Evolutionary conservation across 1,284 basidiomycete species (phyloP).

Genomic region (Leccinum solheimii): DNA sequence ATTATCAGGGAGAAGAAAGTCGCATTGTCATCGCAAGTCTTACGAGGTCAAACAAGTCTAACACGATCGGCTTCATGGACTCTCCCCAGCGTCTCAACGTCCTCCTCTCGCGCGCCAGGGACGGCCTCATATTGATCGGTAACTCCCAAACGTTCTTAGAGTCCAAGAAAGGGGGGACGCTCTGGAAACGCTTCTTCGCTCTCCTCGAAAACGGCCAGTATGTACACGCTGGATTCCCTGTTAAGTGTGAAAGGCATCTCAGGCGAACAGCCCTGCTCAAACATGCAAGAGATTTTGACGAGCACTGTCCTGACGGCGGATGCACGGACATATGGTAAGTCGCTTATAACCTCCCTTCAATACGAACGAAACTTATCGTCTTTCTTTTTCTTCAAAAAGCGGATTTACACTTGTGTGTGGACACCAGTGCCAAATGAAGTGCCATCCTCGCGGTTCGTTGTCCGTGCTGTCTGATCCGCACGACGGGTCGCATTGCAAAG

Average conservation of each 20-base stretch:
- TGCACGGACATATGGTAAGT: slow-evolving; percentile 55
- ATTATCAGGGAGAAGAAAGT: slow-evolving; percentile 66
- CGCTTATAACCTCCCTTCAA: not conserved
- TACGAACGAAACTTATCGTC: not conserved
- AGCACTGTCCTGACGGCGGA: slow-evolving; percentile 56
- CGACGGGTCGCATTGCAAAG: slow-evolving; percentile 35
- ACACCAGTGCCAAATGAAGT: slow-evolving; percentile 52
- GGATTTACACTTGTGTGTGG: slow-evolving; percentile 36
- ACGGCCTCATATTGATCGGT: slow-evolving; percentile 60
- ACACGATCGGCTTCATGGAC: slow-evolving; percentile 65
- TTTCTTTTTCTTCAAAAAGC: not conserved
- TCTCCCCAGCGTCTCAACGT: slow-evolving; percentile 63
- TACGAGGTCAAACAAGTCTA: slow-evolving; percentile 50
- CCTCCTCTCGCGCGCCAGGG: slow-evolving; percentile 57
- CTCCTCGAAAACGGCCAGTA: slow-evolving; percentile 43
- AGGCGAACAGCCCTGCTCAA: slow-evolving; percentile 39
- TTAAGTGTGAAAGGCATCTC: slow-evolving; percentile 53
- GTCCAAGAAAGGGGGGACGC: slow-evolving; percentile 48
- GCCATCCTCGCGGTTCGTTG: slow-evolving; percentile 38
- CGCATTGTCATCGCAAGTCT: slow-evolving; percentile 59
- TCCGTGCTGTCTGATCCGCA: slow-evolving; percentile 23
- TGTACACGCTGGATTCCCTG: slow-evolving; percentile 56
- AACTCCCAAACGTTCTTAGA: slow-evolving; percentile 54
- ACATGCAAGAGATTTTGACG: slow-evolving; percentile 48
- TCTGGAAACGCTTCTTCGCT: slow-evolving; percentile 50